These are phyloP conservation scores for Debaryomyces sp. DNA, from an alignment of 1,139 yeast genomes.

Conservation along the genomic window DNA sequence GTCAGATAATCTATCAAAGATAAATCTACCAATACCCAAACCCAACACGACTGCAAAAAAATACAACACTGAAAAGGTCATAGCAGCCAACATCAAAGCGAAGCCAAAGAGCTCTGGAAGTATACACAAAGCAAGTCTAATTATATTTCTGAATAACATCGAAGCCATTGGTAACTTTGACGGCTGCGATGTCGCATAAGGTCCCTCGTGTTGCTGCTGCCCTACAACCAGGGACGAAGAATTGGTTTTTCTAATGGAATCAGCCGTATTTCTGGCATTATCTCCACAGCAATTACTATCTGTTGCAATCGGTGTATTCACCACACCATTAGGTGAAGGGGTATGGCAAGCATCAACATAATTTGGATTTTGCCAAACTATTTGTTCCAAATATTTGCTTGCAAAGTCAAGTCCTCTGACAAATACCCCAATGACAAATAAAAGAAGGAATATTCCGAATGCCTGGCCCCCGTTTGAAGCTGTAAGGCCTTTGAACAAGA, in stretches of 20 bases:
- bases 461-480: slow-evolving; percentile 63
- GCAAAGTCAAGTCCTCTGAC: slow-evolving; percentile 61
- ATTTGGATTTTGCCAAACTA: slow-evolving; percentile 54
- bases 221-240: not conserved
- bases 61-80: slow-evolving; percentile 66
- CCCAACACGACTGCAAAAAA: slow-evolving; percentile 76
- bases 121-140: slow-evolving; percentile 58
- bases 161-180: slow-evolving; percentile 19
- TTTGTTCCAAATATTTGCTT: slow-evolving; percentile 65
- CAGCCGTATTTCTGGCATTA: slow-evolving; percentile 15
- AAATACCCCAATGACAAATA: slow-evolving; percentile 59
- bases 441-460: slow-evolving; percentile 67
- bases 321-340: slow-evolving; percentile 9
- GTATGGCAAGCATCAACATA: slow-evolving; percentile 20
- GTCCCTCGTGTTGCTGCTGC: not conserved
- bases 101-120: slow-evolving; percentile 67
- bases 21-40: slow-evolving; percentile 66
- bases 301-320: slow-evolving; percentile 13
- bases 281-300: slow-evolving; percentile 14
- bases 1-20: slow-evolving; percentile 57
- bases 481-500: slow-evolving; percentile 53
- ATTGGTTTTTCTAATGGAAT: not conserved
- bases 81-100: slow-evolving; percentile 75
- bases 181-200: slow-evolving; percentile 13
- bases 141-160: slow-evolving; percentile 50